phyloP scores from a whole-genome alignment of 257 asterid genomes.

The Coffea eugenioides region DNA sequence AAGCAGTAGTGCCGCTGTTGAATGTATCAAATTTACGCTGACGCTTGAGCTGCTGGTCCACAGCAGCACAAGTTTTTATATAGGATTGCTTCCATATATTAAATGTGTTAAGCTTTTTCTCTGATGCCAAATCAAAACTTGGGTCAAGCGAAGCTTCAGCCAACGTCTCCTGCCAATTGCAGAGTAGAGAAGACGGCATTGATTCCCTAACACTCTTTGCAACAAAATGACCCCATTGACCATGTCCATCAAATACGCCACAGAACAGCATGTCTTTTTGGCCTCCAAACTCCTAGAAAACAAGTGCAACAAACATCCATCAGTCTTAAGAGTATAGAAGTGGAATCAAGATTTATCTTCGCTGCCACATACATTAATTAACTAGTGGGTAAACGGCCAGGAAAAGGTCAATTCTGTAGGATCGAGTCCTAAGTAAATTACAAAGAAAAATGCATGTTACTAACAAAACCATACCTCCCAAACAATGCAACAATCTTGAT shows the following conservation, averaged over 20 bases:
- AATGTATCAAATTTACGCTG: slow-evolving; percentile 75
- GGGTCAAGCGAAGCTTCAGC: slow-evolving; percentile 61
- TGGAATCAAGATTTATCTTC: background rate
- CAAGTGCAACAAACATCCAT: background rate
- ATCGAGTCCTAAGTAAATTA: background rate
- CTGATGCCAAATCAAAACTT: slow-evolving; percentile 46
- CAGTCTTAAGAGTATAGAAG: background rate
- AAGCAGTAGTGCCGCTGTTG: slow-evolving; percentile 87
- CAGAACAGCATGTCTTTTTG: slow-evolving; percentile 92
- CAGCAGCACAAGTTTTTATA: slow-evolving; percentile 81
- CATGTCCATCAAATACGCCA: slow-evolving; percentile 97
- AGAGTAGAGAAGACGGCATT: slow-evolving; percentile 62
- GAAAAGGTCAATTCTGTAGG: background rate
- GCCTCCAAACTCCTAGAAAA: slow-evolving; percentile 78
- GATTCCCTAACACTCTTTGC: slow-evolving; percentile 82
- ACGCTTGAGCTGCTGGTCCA: slow-evolving; percentile 69
- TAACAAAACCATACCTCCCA: slow-evolving; percentile 65
- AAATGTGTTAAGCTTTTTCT: slow-evolving; percentile 51
- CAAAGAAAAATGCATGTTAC: background rate
- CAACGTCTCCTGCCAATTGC: slow-evolving; percentile 76
- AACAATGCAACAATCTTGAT: slow-evolving; percentile 85
- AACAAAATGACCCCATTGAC: slow-evolving; percentile 96
- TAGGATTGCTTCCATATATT: slow-evolving; percentile 82
- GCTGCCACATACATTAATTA: background rate
- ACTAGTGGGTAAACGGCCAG: background rate